These are phyloP conservation scores for Oryza meridionalis DNA, from an alignment of 176 grass and related monocot genomes.

Conservation along the genomic window DNA sequence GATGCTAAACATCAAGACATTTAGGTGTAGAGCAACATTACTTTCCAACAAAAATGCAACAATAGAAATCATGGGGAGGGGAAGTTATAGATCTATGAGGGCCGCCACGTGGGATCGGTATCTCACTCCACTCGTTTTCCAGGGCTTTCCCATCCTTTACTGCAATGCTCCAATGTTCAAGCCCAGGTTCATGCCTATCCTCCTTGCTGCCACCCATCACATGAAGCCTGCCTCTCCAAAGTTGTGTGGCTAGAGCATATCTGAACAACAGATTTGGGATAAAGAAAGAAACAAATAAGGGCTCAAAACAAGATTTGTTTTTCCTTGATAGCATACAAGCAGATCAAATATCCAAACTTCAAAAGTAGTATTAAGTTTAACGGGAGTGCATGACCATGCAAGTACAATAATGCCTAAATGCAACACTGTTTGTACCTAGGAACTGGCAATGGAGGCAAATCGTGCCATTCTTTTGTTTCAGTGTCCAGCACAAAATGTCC, in stretches of 20 bases:
- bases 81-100: constrained; percentile 75
- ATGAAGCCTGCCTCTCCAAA: constrained; percentile 94
- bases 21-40: constrained; percentile 18
- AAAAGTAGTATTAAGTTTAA: constrained; percentile 1
- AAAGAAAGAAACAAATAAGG: constrained; percentile 2
- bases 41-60: constrained; percentile 28
- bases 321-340: neutral
- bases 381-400: neutral
- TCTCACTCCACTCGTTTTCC: constrained; percentile 80
- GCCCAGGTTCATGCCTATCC: constrained; percentile 84
- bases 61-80: constrained; percentile 24
- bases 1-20: neutral
- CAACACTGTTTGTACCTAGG: constrained; percentile 65
- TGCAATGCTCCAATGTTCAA: constrained; percentile 92
- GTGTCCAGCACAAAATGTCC: constrained; percentile 91
- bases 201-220: constrained; percentile 99
- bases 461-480: constrained; percentile 78
- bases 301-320: neutral
- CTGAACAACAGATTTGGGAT: constrained; percentile 44
- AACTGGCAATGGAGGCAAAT: constrained; percentile 81
- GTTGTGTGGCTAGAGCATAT: constrained; percentile 96
- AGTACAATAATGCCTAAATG: constrained; percentile 7
- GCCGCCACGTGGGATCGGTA: constrained; percentile 87
- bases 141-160: constrained; percentile 93
- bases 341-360: constrained; percentile 21